phyloP scores from a whole-genome alignment of 2,329 filamentous ascomycete genomes.

The Apiospora aurea region DNA sequence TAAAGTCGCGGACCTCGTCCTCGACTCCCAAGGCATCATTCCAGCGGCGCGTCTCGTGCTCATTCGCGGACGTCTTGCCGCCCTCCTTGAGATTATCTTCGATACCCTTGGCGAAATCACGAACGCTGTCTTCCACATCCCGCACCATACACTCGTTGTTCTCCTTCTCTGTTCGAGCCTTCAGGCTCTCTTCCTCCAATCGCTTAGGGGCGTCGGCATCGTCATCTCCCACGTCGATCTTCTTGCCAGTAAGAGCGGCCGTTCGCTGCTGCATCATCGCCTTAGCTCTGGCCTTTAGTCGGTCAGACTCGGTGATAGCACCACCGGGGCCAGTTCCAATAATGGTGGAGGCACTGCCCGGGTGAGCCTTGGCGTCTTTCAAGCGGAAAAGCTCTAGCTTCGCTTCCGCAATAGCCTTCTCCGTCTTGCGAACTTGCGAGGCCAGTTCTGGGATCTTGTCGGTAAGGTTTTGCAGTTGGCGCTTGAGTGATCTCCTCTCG shows the following conservation, averaged over 20 bases:
- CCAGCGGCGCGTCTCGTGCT: conserved; percentile 93
- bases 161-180: conserved; percentile 83
- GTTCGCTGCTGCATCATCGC: conserved; percentile 99
- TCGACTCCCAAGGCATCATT: conserved; percentile 96
- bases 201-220: conserved; percentile 82
- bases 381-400: conserved; percentile 91
- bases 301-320: conserved; percentile 88
- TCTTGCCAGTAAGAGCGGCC: conserved; percentile 88
- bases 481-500: conserved; percentile 83
- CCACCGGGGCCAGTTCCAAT: conserved; percentile 94
- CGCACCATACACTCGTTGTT: conserved; percentile 96
- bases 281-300: conserved; percentile 92
- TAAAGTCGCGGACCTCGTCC: conserved; percentile 96
- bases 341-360: conserved; percentile 79
- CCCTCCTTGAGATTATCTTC: conserved; percentile 89
- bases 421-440: conserved; percentile 87
- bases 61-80: conserved; percentile 74
- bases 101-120: conserved; percentile 83
- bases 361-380: conserved; percentile 91
- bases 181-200: conserved; percentile 86
- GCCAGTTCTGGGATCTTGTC: conserved; percentile 92
- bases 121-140: conserved; percentile 95
- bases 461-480: conserved; percentile 86
- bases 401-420: conserved; percentile 91
- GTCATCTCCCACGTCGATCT: conserved; percentile 72